A percentile compares a stretch with the other conserved stretches of the same genome.
phyloP scores from a whole-genome alignment of 2,329 filamentous ascomycete species.

The Myriangium duriaei region DNA sequence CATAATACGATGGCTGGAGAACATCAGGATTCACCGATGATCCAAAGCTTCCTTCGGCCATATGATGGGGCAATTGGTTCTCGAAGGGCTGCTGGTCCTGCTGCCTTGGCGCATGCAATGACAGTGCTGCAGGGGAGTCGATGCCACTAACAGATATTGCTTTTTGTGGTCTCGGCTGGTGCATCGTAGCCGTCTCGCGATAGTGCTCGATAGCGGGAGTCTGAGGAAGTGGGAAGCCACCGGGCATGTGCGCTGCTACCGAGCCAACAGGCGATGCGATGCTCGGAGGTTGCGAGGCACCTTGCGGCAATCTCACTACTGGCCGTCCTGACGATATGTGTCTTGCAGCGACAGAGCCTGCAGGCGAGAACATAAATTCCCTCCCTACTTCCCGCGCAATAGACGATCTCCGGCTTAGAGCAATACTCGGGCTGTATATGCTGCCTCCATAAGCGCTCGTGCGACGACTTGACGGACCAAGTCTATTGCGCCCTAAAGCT shows the following conservation, averaged over 20 bases:
- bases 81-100: slow-evolving; percentile 80
- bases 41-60: slow-evolving; percentile 32
- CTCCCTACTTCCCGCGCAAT: slow-evolving; percentile 53
- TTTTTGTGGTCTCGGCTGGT: slow-evolving; percentile 92
- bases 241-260: slow-evolving; percentile 35
- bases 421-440: slow-evolving; percentile 72
- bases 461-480: slow-evolving; percentile 30
- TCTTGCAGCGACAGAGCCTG: slow-evolving; percentile 58
- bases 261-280: slow-evolving; percentile 21
- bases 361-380: slow-evolving; percentile 68
- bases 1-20: slow-evolving; percentile 34
- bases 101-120: slow-evolving; percentile 47
- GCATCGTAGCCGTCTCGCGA: slow-evolving; percentile 58
- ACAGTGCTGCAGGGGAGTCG: slow-evolving; percentile 61
- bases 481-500: slow-evolving; percentile 52
- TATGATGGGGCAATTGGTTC: slow-evolving; percentile 76
- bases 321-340: slow-evolving; percentile 41
- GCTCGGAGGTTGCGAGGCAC: slow-evolving; percentile 26
- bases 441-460: slow-evolving; percentile 48
- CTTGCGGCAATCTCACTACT: slow-evolving; percentile 71
- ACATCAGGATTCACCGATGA: slow-evolving; percentile 36
- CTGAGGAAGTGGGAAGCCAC: slow-evolving; percentile 42
- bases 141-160: slow-evolving; percentile 86
- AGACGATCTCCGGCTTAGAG: slow-evolving; percentile 81
- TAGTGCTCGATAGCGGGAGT: slow-evolving; percentile 49